A percentile compares a stretch with the other conserved stretches of the same genome.
These are phyloP conservation scores for Aspergillus cavernicola DNA, from an alignment of 495 filamentous ascomycete species.

Conservation along the genomic window DNA sequence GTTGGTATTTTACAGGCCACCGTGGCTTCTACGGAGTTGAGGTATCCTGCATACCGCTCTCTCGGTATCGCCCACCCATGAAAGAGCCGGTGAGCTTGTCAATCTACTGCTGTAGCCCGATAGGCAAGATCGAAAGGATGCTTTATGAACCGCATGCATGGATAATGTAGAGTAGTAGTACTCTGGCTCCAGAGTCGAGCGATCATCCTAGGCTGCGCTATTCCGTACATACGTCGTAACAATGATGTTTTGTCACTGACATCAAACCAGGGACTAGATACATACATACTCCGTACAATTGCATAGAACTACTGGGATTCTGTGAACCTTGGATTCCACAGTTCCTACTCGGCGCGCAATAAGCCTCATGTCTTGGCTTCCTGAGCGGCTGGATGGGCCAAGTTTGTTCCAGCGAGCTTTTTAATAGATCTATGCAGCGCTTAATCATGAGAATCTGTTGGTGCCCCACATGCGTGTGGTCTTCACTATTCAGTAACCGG, in stretches of 20 bases:
- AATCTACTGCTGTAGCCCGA: background rate
- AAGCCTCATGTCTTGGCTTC: background rate
- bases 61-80: no score
- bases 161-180: no score
- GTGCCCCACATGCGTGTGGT: background rate
- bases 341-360: no score
- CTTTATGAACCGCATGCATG: no score
- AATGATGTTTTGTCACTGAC: background rate
- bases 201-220: no score
- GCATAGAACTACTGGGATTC: no score
- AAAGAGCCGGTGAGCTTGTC: no score
- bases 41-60: slow-evolving; percentile 1
- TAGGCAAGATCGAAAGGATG: no score
- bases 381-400: background rate
- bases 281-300: no score
- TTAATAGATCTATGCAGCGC: background rate
- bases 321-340: no score
- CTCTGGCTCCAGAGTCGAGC: no score
- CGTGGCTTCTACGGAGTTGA: slow-evolving; percentile 20
- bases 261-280: background rate
- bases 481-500: no score
- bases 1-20: slow-evolving; percentile 24
- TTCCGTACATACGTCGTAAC: background rate
- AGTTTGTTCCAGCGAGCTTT: background rate
- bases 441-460: background rate